Evolutionary conservation across 2,329 filamentous ascomycete species (phyloP).

Genomic region (Colletotrichum sp.): DNA sequence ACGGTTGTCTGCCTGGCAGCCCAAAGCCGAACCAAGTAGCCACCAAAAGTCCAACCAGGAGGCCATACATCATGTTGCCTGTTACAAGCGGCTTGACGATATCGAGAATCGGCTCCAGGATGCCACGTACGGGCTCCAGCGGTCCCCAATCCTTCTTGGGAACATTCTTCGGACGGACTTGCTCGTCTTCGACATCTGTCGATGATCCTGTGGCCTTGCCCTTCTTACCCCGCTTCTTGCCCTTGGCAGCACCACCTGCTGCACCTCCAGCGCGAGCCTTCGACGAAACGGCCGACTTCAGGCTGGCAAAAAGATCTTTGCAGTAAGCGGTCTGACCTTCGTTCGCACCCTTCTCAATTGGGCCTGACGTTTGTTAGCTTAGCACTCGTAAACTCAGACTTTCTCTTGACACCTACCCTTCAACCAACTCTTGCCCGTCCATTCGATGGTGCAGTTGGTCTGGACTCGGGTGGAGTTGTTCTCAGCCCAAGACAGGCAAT

Average conservation of each 20-base stretch:
- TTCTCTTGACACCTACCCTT: slow-evolving; percentile 69
- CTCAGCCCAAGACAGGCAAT: slow-evolving; percentile 92
- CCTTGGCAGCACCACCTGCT: slow-evolving; percentile 54
- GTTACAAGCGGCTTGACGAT: slow-evolving; percentile 75
- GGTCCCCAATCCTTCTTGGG: slow-evolving; percentile 71
- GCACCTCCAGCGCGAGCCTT: slow-evolving; percentile 58
- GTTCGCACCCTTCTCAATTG: slow-evolving; percentile 94
- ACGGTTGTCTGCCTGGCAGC: slow-evolving; percentile 37
- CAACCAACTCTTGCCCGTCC: slow-evolving; percentile 97
- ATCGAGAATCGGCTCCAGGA: slow-evolving; percentile 73
- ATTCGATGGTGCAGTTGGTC: slow-evolving; percentile 90
- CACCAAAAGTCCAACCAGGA: slow-evolving; percentile 76
- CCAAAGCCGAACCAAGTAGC: slow-evolving; percentile 76
- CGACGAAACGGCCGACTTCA: slow-evolving; percentile 75
- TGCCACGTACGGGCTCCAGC: slow-evolving; percentile 76
- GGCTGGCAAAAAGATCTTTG: slow-evolving; percentile 76
- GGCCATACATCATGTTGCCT: slow-evolving; percentile 77
- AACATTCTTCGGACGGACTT: slow-evolving; percentile 45
- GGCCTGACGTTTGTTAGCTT: slow-evolving; percentile 61
- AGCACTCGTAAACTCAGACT: neutral
- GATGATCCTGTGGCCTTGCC: slow-evolving; percentile 50
- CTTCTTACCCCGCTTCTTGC: slow-evolving; percentile 68
- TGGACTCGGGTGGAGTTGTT: slow-evolving; percentile 85
- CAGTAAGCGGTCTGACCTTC: slow-evolving; percentile 88
- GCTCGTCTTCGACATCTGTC: slow-evolving; percentile 43